phyloP scores from a whole-genome alignment of 768 basidiomycete genomes.

The Asterophora lycoperdoides region DNA sequence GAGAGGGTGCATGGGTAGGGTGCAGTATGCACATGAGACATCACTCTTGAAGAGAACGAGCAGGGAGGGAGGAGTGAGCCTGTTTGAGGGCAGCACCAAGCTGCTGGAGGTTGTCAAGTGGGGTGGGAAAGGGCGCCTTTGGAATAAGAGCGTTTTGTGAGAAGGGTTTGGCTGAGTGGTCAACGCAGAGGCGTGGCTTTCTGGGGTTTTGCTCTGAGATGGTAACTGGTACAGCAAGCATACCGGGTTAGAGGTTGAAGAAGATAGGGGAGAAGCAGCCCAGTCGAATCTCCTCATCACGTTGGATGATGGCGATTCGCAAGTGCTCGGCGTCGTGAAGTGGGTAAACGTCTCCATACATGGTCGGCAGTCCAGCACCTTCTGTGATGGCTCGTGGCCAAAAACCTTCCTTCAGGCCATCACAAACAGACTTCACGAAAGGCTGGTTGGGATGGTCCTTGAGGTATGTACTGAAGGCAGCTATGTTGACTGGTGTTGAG shows the following conservation, averaged over 20 bases:
- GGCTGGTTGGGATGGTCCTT: slow-evolving; percentile 13
- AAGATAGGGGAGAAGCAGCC: not conserved
- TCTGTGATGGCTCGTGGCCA: slow-evolving; percentile 37
- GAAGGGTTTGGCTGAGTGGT: too few relatives aligned
- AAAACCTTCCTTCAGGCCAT: slow-evolving; percentile 32
- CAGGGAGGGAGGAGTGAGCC: too few relatives aligned
- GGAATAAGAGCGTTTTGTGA: too few relatives aligned
- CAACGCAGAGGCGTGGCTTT: not conserved
- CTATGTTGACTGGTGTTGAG: not conserved
- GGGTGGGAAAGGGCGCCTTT: not conserved
- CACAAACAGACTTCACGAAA: slow-evolving; percentile 31
- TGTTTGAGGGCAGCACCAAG: not conserved
- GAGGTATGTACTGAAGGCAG: not conserved
- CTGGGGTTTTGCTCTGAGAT: not conserved
- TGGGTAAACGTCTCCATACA: not conserved
- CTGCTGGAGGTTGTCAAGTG: not conserved
- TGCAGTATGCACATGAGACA: slow-evolving; percentile 30
- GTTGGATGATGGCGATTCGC: not conserved
- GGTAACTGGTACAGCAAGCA: not conserved
- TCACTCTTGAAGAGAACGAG: slow-evolving; percentile 33
- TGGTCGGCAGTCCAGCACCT: slow-evolving; percentile 15
- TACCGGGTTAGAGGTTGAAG: not conserved
- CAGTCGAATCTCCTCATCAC: not conserved
- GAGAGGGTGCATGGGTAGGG: slow-evolving; percentile 26
- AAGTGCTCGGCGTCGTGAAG: not conserved